A percentile compares a stretch with the other conserved stretches of the same genome.
Conservation (phyloP, 2,329 filamentous ascomycete genomes). For the Botrytis byssoidea region DNA sequence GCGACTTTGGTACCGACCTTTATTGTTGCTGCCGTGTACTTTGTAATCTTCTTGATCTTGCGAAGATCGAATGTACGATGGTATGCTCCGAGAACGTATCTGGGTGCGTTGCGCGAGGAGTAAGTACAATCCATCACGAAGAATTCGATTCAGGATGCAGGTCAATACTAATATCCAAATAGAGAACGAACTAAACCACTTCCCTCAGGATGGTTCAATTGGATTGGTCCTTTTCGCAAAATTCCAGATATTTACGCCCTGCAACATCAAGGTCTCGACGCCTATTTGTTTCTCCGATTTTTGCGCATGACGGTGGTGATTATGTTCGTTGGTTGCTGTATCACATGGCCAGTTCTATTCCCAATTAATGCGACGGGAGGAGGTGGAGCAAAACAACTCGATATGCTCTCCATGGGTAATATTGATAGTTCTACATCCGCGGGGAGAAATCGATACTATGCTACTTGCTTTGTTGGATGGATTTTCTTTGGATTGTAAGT, state of each 20-base stretch:
- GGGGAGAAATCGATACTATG: conserved; percentile 66
- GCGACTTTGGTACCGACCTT: conserved; percentile 49
- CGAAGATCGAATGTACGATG: conserved; percentile 48
- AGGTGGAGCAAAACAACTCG: conserved; percentile 61
- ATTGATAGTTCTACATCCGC: conserved; percentile 54
- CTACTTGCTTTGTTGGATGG: conserved; percentile 73
- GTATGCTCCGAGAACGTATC: conserved; percentile 56
- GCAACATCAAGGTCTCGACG: conserved; percentile 88
- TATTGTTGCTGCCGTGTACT: conserved; percentile 45
- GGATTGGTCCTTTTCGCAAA: conserved; percentile 65
- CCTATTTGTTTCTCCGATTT: conserved; percentile 87
- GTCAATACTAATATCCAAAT: conserved; percentile 25
- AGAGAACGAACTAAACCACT: conserved; percentile 59
- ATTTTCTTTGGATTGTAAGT: conserved; percentile 71
- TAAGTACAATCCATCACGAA: conserved; percentile 26
- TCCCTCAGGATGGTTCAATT: conserved; percentile 62
- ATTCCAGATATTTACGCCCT: conserved; percentile 76
- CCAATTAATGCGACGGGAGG: conserved; percentile 86
- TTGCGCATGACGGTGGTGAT: conserved; percentile 75
- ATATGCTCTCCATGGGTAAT: conserved; percentile 78
- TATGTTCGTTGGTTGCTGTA: conserved; percentile 76
- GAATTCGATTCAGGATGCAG: background rate
- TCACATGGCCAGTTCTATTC: conserved; percentile 84
- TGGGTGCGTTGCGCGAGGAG: conserved; percentile 50
- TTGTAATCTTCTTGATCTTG: conserved; percentile 50